Evolutionary conservation across 2,329 filamentous ascomycete species (phyloP).

Genomic region (Trichophyton schoenleinii): DNA sequence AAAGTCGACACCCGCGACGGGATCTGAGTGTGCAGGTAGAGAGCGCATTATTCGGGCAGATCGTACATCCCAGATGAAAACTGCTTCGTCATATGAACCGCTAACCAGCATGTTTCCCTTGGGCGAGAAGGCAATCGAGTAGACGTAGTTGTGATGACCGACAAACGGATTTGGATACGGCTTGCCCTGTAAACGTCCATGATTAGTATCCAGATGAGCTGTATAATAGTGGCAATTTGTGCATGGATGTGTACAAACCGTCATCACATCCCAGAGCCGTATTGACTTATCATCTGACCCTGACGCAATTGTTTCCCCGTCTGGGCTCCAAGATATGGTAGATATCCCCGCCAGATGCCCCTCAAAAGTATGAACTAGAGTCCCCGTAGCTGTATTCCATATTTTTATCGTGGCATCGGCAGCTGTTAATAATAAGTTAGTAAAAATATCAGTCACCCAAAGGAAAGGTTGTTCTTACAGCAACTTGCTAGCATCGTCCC

Average conservation of each 20-base stretch:
- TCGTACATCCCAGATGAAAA: constrained; percentile 92
- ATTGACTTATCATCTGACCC: constrained; percentile 96
- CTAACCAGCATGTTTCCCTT: constrained; percentile 95
- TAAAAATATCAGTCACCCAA: constrained; percentile 7
- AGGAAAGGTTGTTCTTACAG: constrained; percentile 36
- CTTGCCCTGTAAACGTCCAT: constrained; percentile 32
- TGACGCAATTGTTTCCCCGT: constrained; percentile 74
- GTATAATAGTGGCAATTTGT: constrained; percentile 1
- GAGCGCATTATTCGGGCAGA: constrained; percentile 79
- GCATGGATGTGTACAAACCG: constrained; percentile 24
- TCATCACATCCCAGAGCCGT: constrained; percentile 67
- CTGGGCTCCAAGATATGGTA: constrained; percentile 86
- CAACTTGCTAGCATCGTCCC: constrained; percentile 80
- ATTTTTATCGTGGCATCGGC: constrained; percentile 85
- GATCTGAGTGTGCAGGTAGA: constrained; percentile 87
- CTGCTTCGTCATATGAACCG: constrained; percentile 92
- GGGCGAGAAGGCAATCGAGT: constrained; percentile 86
- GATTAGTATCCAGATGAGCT: not conserved
- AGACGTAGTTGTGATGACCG: constrained; percentile 94
- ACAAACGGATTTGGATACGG: constrained; percentile 51
- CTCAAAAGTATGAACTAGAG: constrained; percentile 74
- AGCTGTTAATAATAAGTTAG: constrained; percentile 30
- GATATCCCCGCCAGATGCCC: constrained; percentile 89
- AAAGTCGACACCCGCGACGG: constrained; percentile 87
- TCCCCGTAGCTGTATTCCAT: constrained; percentile 69